Conservation (phyloP, 768 basidiomycete species). For the Leccinum aurantiacum region DNA sequence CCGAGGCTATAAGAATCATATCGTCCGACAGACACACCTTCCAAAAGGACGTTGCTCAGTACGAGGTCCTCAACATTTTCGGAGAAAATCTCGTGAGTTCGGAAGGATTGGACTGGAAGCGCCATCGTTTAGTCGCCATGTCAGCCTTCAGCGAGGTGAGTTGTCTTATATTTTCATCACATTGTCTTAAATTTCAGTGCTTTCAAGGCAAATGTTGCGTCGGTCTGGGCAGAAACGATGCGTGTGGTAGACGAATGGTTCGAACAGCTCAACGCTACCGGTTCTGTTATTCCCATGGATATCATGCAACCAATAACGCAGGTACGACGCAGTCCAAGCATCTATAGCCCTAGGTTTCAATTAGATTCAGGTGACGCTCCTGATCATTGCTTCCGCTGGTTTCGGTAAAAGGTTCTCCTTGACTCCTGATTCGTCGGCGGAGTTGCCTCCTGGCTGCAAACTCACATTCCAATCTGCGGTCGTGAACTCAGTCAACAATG, state of each 20-base stretch:
- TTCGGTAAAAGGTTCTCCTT: slow-evolving; percentile 42
- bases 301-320: slow-evolving; percentile 9
- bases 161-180: background rate
- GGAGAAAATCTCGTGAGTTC: slow-evolving; percentile 44
- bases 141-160: slow-evolving; percentile 51
- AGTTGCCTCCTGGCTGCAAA: slow-evolving; percentile 31
- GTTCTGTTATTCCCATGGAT: slow-evolving; percentile 25
- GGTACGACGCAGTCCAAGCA: slow-evolving; percentile 7
- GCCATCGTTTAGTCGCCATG: slow-evolving; percentile 44
- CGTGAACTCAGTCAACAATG: slow-evolving; percentile 14
- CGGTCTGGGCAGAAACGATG: slow-evolving; percentile 48
- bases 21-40: slow-evolving; percentile 36
- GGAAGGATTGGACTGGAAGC: slow-evolving; percentile 47
- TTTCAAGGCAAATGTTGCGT: slow-evolving; percentile 42
- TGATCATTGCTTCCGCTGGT: slow-evolving; percentile 41
- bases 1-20: slow-evolving; percentile 41
- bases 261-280: slow-evolving; percentile 31
- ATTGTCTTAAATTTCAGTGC: background rate
- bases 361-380: slow-evolving; percentile 33
- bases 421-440: slow-evolving; percentile 28
- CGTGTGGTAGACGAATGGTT: slow-evolving; percentile 45
- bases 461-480: slow-evolving; percentile 41
- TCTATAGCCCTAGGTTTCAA: background rate
- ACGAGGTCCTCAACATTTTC: slow-evolving; percentile 44
- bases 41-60: slow-evolving; percentile 34